Evolutionary conservation across 805 yeast genomes (phyloP).

Genomic region (Barnettozyma sucrosica): DNA sequence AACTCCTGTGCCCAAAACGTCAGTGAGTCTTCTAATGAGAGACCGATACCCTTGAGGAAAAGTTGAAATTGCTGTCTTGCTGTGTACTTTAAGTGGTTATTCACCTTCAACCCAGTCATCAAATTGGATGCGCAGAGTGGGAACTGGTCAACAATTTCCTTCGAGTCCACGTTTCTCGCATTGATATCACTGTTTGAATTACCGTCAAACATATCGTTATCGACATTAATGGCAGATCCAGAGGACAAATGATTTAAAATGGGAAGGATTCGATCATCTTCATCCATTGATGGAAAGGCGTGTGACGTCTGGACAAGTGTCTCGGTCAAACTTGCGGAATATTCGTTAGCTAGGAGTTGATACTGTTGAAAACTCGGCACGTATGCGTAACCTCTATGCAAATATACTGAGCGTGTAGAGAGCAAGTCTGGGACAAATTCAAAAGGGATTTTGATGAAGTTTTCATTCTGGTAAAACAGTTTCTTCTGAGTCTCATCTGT

Average conservation of each 20-base stretch:
- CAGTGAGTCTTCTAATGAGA: conserved; percentile 80
- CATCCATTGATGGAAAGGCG: conserved; percentile 78
- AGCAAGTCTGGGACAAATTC: conserved; percentile 78
- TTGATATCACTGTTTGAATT: conserved; percentile 43
- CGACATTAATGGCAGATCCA: conserved; percentile 49
- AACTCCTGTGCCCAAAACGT: conserved; percentile 79
- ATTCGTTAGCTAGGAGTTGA: conserved; percentile 64
- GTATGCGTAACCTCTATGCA: conserved; percentile 71
- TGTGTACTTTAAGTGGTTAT: conserved; percentile 71
- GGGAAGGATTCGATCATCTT: conserved; percentile 85
- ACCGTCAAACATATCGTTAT: conserved; percentile 14
- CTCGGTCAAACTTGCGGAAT: conserved; percentile 37
- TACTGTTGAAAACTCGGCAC: conserved; percentile 79
- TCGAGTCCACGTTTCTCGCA: conserved; percentile 51
- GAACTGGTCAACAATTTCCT: conserved; percentile 53
- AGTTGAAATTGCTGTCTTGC: conserved; percentile 84
- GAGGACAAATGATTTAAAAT: conserved; percentile 71
- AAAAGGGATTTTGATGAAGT: conserved; percentile 80
- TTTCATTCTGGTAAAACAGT: conserved; percentile 50
- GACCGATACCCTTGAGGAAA: conserved; percentile 86
- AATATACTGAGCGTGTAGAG: conserved; percentile 60
- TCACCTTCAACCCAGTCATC: conserved; percentile 50
- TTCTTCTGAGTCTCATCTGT: conserved; percentile 40
- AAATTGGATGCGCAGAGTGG: conserved; percentile 78
- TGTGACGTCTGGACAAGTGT: conserved; percentile 66